Evolutionary conservation across 345 rosid genomes (phyloP).

Genomic region (Clausena lansium): DNA sequence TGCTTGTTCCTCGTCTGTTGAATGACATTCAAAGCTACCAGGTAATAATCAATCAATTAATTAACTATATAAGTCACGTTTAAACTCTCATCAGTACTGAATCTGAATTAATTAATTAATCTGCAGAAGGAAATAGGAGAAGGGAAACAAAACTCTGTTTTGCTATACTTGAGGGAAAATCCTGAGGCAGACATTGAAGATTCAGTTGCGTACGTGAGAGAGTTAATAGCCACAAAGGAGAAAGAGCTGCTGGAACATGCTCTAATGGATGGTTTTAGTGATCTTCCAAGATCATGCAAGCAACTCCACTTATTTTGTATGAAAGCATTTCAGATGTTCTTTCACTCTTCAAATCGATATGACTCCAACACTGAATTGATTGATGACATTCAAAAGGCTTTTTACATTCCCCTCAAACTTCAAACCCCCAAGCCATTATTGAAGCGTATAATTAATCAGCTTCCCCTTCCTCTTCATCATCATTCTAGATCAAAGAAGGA

Average conservation of each 20-base stretch:
- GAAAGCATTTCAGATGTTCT: constrained; percentile 52
- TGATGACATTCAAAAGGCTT: constrained; percentile 51
- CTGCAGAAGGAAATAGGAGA: constrained; percentile 47
- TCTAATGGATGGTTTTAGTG: constrained; percentile 31
- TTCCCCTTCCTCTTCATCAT: background rate
- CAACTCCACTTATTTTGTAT: constrained; percentile 39
- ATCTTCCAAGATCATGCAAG: constrained; percentile 37
- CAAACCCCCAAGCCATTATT: background rate
- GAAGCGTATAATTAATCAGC: too few relatives aligned
- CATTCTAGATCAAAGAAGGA: background rate
- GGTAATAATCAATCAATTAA: constrained; percentile 28
- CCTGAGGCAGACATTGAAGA: constrained; percentile 33
- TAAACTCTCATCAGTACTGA: too few relatives aligned
- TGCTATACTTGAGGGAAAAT: constrained; percentile 39
- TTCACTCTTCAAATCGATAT: constrained; percentile 39
- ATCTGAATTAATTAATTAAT: too few relatives aligned
- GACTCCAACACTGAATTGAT: constrained; percentile 40
- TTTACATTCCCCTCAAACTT: constrained; percentile 37
- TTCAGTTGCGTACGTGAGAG: constrained; percentile 32
- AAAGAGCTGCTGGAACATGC: constrained; percentile 41
- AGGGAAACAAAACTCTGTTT: constrained; percentile 48
- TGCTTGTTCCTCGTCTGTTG: constrained; percentile 52
- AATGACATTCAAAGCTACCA: constrained; percentile 56
- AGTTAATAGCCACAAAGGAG: constrained; percentile 29
- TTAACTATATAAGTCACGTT: too few relatives aligned